Percentiles rank a stretch among this genome's conserved stretches.
These are phyloP conservation scores for Cryoendolithus antarcticus DNA, from an alignment of 2,329 filamentous ascomycete genomes.

Conservation along the genomic window DNA sequence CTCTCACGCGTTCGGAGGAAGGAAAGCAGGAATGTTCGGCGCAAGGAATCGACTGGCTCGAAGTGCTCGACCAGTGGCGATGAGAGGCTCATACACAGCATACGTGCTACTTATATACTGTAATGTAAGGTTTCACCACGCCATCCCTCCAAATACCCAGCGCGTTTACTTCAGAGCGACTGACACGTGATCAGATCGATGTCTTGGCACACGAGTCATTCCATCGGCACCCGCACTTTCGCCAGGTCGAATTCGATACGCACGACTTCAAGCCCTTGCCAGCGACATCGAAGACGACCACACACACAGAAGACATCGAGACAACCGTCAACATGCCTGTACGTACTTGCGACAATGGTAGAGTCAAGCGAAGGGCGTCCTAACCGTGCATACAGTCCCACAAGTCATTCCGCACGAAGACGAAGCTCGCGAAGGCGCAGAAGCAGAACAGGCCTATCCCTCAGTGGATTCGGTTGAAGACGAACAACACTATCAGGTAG, in stretches of 20 bases:
- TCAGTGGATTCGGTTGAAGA: slow-evolving; percentile 98
- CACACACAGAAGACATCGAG: slow-evolving; percentile 7
- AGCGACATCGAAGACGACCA: slow-evolving; percentile 4
- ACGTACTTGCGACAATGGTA: slow-evolving; percentile 8
- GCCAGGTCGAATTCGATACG: too few species aligned
- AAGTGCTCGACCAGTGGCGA: slow-evolving; percentile 8
- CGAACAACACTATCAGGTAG: slow-evolving; percentile 99
- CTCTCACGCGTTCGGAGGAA: too few species aligned
- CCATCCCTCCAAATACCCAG: too few species aligned
- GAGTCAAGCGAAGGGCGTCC: slow-evolving; percentile 1
- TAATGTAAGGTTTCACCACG: background rate
- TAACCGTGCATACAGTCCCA: slow-evolving; percentile 57
- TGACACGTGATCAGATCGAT: too few species aligned
- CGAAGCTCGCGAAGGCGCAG: slow-evolving; percentile 99
- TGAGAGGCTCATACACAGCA: too few species aligned
- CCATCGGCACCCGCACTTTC: too few species aligned
- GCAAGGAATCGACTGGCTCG: slow-evolving; percentile 1
- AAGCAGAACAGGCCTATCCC: slow-evolving; percentile 99
- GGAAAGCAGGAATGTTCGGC: too few species aligned
- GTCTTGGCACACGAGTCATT: too few species aligned
- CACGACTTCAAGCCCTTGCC: too few species aligned
- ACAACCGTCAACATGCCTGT: slow-evolving; percentile 24
- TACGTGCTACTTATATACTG: background rate
- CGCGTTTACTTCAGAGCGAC: too few species aligned
- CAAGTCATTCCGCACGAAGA: slow-evolving; percentile 99